Conservation (phyloP, 257 asterid species). For the Lycium ferocissimum region DNA sequence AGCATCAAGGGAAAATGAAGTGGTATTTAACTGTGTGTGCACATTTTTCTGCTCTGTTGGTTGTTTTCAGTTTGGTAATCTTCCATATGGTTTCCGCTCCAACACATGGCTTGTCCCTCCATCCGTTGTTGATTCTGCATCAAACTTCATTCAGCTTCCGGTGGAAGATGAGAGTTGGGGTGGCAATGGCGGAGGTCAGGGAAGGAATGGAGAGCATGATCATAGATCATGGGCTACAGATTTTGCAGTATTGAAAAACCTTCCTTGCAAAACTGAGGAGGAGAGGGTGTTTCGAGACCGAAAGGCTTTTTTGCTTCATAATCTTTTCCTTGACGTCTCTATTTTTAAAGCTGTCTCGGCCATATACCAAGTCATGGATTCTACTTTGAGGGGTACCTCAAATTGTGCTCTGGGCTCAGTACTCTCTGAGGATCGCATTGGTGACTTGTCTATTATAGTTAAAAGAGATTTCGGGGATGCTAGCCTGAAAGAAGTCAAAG, state of each 20-base stretch:
- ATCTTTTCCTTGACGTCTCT: conserved; percentile 87
- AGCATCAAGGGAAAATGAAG: conserved; percentile 45
- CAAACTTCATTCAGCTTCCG: conserved; percentile 67
- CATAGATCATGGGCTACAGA: conserved; percentile 93
- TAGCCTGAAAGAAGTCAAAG: conserved; percentile 65
- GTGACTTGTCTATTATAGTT: conserved; percentile 79
- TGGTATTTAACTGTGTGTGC: conserved; percentile 16
- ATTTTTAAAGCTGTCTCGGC: conserved; percentile 84
- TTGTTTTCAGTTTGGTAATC: conserved; percentile 90
- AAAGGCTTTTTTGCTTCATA: conserved; percentile 96
- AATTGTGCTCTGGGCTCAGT: conserved; percentile 59
- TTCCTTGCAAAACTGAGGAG: conserved; percentile 94
- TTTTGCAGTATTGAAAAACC: conserved; percentile 76
- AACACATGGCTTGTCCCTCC: conserved; percentile 97
- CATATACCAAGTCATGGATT: conserved; percentile 67
- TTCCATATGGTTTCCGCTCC: conserved; percentile 97
- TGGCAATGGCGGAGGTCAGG: conserved; percentile 96
- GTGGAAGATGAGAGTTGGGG: conserved; percentile 93
- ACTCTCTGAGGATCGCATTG: conserved; percentile 63
- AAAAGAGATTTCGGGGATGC: conserved; percentile 68
- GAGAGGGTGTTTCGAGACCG: conserved; percentile 95
- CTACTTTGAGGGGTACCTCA: conserved; percentile 45
- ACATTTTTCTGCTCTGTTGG: conserved; percentile 31
- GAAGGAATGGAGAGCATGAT: conserved; percentile 76
- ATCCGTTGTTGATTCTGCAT: conserved; percentile 58